These are phyloP conservation scores for Suillus bovinus DNA, from an alignment of 768 basidiomycete species.

Conservation along the genomic window DNA sequence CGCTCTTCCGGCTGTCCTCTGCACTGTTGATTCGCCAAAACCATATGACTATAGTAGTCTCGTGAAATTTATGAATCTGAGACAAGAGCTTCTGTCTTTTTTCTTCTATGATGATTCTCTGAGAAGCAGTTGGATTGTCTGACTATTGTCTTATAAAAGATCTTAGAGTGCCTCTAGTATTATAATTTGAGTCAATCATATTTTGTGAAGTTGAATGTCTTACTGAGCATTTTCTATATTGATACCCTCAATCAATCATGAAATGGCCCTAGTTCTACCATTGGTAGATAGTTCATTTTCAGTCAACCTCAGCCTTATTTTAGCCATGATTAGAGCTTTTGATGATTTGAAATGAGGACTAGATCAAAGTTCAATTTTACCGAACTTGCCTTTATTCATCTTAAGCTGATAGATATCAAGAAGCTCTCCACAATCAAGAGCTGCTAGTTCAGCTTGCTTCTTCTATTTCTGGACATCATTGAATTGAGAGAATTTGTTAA, in stretches of 20 bases:
- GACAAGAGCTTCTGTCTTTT: conserved; percentile 6
- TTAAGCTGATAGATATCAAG: conserved; percentile 7
- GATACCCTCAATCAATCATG: no score
- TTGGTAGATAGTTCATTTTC: no score
- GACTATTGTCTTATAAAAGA: not conserved
- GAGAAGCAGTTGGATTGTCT: not conserved
- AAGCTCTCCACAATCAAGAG: not conserved
- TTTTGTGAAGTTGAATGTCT: not conserved
- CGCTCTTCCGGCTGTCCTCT: no score
- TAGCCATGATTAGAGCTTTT: no score
- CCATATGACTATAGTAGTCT: not conserved
- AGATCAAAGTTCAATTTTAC: no score
- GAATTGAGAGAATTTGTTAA: not conserved
- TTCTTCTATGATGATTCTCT: conserved; percentile 1
- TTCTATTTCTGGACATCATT: conserved; percentile 1
- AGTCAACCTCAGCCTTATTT: no score
- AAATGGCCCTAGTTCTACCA: no score
- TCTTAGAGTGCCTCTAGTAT: conserved; percentile 8
- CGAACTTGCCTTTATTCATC: conserved; percentile 9
- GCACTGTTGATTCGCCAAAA: no score
- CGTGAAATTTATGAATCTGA: not conserved
- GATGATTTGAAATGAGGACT: no score
- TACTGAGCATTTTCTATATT: no score
- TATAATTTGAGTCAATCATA: not conserved
- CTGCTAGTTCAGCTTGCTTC: not conserved